These are phyloP conservation scores for Solanum rostratum DNA, from an alignment of 257 asterid species.

Conservation along the genomic window DNA sequence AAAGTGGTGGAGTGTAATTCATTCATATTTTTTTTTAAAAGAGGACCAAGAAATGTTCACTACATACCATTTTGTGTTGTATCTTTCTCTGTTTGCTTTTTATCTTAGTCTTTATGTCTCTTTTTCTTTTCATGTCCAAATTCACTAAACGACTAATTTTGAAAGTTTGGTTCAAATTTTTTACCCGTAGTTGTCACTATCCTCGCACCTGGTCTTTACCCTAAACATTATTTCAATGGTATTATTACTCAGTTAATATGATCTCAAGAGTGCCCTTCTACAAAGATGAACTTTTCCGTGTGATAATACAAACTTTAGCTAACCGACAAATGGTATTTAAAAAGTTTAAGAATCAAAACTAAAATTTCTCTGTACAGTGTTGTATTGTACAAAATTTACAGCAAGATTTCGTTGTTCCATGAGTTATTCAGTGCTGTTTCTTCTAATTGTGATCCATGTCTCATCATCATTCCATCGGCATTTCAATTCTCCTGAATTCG, in stretches of 20 bases:
- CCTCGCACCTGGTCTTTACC: not conserved
- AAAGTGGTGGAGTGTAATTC: not conserved
- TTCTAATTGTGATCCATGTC: conserved; percentile 38
- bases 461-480: conserved; percentile 27
- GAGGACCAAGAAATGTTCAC: not conserved
- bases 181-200: not conserved
- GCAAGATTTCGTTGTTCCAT: not conserved
- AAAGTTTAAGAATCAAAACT: not conserved
- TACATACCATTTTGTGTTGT: not conserved
- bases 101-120: not conserved
- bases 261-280: not conserved
- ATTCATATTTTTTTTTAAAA: not conserved
- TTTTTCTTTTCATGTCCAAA: not conserved
- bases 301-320: not conserved
- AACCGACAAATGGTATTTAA: not conserved
- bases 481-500: conserved; percentile 12
- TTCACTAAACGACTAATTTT: not conserved
- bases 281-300: not conserved
- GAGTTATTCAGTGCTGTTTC: not conserved
- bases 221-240: not conserved
- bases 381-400: not conserved
- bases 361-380: not conserved
- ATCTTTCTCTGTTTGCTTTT: not conserved
- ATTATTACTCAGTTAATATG: not conserved
- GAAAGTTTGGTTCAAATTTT: not conserved